Conservation (phyloP, 768 basidiomycete genomes). For the Tubosaeta sp. region DNA sequence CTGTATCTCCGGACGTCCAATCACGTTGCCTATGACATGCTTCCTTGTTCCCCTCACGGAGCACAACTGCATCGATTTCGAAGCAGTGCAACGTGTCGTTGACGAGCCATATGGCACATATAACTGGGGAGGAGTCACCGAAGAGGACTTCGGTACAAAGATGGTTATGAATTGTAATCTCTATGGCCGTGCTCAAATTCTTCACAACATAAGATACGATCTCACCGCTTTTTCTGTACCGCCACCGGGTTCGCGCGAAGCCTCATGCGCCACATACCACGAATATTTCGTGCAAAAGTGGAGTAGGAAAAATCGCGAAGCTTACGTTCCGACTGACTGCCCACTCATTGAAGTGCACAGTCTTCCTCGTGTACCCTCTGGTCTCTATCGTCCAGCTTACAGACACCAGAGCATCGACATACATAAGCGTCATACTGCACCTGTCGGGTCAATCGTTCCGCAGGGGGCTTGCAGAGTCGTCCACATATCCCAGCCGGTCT, state of each 20-base stretch:
- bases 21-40: constrained; percentile 48
- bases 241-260: constrained; percentile 46
- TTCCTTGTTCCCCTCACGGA: constrained; percentile 64
- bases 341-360: constrained; percentile 55
- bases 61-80: constrained; percentile 51
- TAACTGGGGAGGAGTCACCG: constrained; percentile 53
- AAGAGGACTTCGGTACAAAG: constrained; percentile 45
- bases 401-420: constrained; percentile 26
- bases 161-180: constrained; percentile 55
- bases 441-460: constrained; percentile 36
- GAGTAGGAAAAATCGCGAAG: constrained; percentile 42
- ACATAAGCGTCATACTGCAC: constrained; percentile 19
- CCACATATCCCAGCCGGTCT: constrained; percentile 48
- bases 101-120: constrained; percentile 44
- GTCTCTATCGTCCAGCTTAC: constrained; percentile 34
- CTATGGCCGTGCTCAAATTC: constrained; percentile 50
- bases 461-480: constrained; percentile 49
- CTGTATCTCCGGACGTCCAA: constrained; percentile 56
- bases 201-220: constrained; percentile 59
- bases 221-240: constrained; percentile 62
- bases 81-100: constrained; percentile 48
- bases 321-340: constrained; percentile 50
- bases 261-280: constrained; percentile 45
- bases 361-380: constrained; percentile 40
- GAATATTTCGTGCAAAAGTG: constrained; percentile 58